These are phyloP conservation scores for Botrytis fabae DNA, from an alignment of 2,329 filamentous ascomycete genomes.

Conservation along the genomic window DNA sequence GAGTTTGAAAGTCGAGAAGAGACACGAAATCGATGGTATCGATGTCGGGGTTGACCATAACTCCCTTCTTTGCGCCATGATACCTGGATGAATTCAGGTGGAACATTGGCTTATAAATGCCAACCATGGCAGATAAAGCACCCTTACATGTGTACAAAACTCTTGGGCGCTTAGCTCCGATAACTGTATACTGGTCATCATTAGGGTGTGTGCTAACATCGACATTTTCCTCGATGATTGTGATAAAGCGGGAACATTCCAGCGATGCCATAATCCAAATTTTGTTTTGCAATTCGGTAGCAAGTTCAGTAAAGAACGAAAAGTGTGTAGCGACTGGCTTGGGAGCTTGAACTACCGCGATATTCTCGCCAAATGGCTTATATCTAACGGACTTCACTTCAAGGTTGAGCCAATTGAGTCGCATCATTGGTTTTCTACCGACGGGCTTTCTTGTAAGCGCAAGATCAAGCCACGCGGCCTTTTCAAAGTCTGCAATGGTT, in stretches of 20 bases:
- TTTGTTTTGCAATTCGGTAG: background rate
- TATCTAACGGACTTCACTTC: background rate
- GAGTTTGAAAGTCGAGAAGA: background rate
- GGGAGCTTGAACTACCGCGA: background rate
- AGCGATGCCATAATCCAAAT: slow-evolving; percentile 5
- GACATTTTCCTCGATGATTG: slow-evolving; percentile 5
- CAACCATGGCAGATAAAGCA: background rate
- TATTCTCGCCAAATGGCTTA: background rate
- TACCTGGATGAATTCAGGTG: background rate
- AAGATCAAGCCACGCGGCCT: background rate
- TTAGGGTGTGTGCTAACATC: background rate
- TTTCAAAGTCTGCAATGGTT: background rate
- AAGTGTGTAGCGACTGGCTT: background rate
- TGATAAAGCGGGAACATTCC: background rate
- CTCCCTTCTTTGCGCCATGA: background rate
- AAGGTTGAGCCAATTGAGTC: background rate
- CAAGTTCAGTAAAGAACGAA: background rate
- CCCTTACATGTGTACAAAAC: background rate
- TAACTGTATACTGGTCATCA: background rate
- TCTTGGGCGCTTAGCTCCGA: slow-evolving; percentile 1
- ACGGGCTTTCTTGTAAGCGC: background rate
- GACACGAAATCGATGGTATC: background rate
- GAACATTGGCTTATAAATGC: background rate
- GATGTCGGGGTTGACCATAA: background rate
- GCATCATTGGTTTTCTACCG: background rate